Evolutionary conservation across 768 basidiomycete genomes (phyloP), one percentile per base, ranked within the genome.

Genomic region (Aureoboletus auriporus): DNA sequence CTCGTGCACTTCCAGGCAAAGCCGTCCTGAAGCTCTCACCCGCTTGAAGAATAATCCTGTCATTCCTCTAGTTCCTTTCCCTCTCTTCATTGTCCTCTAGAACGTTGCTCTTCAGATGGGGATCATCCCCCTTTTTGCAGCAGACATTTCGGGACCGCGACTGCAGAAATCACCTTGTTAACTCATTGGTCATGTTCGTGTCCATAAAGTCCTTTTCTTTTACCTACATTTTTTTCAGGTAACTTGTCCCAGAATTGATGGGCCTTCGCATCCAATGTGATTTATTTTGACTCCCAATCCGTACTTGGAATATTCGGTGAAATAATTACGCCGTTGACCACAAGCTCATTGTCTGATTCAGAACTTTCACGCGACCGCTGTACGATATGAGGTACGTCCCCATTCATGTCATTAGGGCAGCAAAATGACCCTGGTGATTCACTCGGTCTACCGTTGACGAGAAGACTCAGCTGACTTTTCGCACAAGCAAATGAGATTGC

Each of bases 81-180:
- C 23, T 14, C 8, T 23, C 20, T 23, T 23, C 20, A 14, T 23
- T 2, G 17, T 42, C 41, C 5, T 27, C 29, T 4, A 12, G 90
- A 89, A 92, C 58, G 82, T 84, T 11, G 80, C 88, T 4, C 82
- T 93, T 67, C 80, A 92, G 1, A 80, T 83, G 35, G 93, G 93
- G 9, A 77, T 95, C 42, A 83, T 97, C 37, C 82, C 83, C 45
- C 93, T 93, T 16, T 77, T 12, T 75, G 92, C 47, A 69, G 96
- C 23, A 93, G 93, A 11, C 79, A 84, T 51, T 78, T 84, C 35
- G 83, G 79, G 16, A 82, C 78, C 4, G 89, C 96, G 0, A 71
- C 77, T 1, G 83, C 91, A 5, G 93, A 97, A 62, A 80, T 91
- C 7, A 82, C 77, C 2, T 77, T 81, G 2, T 66, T 93, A 60